These are phyloP conservation scores for Geotrichum carabidarum DNA, from an alignment of 1,139 yeast genomes.

Conservation along the genomic window DNA sequence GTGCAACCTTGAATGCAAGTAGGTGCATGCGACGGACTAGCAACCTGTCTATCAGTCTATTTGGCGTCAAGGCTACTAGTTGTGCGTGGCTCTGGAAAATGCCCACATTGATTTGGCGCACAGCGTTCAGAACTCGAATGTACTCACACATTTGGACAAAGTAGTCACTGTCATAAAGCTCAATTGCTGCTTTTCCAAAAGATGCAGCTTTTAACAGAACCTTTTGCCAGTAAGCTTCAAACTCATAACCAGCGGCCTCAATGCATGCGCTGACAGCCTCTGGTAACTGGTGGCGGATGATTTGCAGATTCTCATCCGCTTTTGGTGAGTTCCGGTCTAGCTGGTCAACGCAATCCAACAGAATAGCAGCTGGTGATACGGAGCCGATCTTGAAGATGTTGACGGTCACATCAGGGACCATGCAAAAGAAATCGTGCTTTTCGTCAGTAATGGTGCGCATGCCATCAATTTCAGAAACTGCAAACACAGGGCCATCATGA, in stretches of 20 bases:
- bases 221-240: slow-evolving; percentile 75
- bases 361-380: slow-evolving; percentile 72
- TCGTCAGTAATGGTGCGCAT: slow-evolving; percentile 56
- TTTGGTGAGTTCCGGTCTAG: slow-evolving; percentile 67
- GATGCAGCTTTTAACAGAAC: slow-evolving; percentile 72
- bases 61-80: slow-evolving; percentile 39
- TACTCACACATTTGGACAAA: slow-evolving; percentile 58
- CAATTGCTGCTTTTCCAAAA: slow-evolving; percentile 72
- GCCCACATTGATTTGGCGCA: slow-evolving; percentile 61
- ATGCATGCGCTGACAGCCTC: slow-evolving; percentile 70
- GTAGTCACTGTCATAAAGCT: slow-evolving; percentile 51
- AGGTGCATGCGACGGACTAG: slow-evolving; percentile 58
- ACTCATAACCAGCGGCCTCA: slow-evolving; percentile 70
- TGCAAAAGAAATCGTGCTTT: slow-evolving; percentile 57
- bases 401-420: slow-evolving; percentile 56
- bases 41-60: slow-evolving; percentile 53
- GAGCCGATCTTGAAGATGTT: slow-evolving; percentile 79
- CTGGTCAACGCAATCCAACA: slow-evolving; percentile 77
- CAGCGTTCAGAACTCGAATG: slow-evolving; percentile 63
- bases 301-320: slow-evolving; percentile 72
- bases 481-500: slow-evolving; percentile 39
- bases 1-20: slow-evolving; percentile 58
- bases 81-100: slow-evolving; percentile 60
- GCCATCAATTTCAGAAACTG: slow-evolving; percentile 64
- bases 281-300: slow-evolving; percentile 46